Evolutionary conservation across 202 grass and related monocot genomes (phyloP).

Genomic region (Carex sylvatica): DNA sequence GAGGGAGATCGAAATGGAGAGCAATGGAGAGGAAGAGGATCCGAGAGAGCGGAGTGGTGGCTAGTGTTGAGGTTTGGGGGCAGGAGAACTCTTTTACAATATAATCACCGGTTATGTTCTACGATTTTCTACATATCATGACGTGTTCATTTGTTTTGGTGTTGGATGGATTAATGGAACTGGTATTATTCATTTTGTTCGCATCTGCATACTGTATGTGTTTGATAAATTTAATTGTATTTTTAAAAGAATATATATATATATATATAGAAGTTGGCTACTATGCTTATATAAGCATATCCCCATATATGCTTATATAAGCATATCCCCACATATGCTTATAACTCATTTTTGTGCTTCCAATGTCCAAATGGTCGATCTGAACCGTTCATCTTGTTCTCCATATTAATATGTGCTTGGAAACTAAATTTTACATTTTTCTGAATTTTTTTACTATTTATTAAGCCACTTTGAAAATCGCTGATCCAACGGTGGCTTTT

Average conservation of each 20-base stretch:
- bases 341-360: no score
- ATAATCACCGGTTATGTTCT: not conserved
- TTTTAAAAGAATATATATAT: not conserved
- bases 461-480: no score
- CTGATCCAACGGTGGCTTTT: no score
- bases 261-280: no score
- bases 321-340: no score
- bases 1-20: conserved; percentile 21
- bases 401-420: no score
- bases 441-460: no score
- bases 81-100: not conserved
- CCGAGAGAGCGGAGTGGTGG: conserved; percentile 25
- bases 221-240: not conserved
- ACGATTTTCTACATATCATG: conserved; percentile 10
- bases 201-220: not conserved
- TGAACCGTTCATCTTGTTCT: no score
- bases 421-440: no score
- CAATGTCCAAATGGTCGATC: no score
- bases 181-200: not conserved
- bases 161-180: not conserved
- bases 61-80: conserved; percentile 18
- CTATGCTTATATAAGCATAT: no score
- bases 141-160: not conserved
- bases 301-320: no score
- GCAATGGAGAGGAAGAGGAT: not conserved